A percentile compares a stretch with the other conserved stretches of the same genome.
These are phyloP conservation scores for Leishmania turanica DNA, from an alignment of 208 protist species.

Conservation along the genomic window DNA sequence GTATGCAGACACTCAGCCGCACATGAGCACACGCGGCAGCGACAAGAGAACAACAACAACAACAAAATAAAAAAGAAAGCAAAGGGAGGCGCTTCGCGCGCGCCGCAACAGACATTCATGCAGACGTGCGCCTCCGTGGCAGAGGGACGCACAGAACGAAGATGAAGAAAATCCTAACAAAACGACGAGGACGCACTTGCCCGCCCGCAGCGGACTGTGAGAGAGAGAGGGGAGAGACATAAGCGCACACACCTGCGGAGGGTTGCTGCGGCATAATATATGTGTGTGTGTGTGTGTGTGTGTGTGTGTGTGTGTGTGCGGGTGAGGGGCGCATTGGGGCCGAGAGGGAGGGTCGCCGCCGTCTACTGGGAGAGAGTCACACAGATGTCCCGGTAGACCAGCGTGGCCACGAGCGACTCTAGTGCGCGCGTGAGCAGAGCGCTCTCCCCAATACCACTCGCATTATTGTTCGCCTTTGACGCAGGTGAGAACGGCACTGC, in stretches of 20 bases:
- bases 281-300: background rate
- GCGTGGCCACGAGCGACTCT: conserved; percentile 29
- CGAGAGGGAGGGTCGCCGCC: background rate
- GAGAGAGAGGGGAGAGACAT: background rate
- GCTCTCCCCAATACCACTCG: background rate
- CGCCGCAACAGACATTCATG: background rate
- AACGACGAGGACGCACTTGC: background rate
- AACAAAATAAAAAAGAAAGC: background rate
- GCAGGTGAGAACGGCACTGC: background rate
- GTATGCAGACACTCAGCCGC: background rate
- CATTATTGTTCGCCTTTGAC: background rate
- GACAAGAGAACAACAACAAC: no score
- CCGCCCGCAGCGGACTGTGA: background rate
- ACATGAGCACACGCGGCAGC: background rate
- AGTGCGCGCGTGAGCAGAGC: conserved; percentile 14
- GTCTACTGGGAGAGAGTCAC: background rate
- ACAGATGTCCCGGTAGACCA: conserved; percentile 27
- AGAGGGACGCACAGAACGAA: background rate
- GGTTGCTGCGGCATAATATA: background rate
- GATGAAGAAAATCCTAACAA: background rate
- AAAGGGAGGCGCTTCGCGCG: background rate
- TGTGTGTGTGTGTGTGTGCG: background rate
- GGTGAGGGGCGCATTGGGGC: background rate
- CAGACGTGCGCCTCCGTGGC: background rate
- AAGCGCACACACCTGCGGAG: background rate